Conservation (phyloP, 2,329 filamentous ascomycete genomes). For the Penicillium digitatum region DNA sequence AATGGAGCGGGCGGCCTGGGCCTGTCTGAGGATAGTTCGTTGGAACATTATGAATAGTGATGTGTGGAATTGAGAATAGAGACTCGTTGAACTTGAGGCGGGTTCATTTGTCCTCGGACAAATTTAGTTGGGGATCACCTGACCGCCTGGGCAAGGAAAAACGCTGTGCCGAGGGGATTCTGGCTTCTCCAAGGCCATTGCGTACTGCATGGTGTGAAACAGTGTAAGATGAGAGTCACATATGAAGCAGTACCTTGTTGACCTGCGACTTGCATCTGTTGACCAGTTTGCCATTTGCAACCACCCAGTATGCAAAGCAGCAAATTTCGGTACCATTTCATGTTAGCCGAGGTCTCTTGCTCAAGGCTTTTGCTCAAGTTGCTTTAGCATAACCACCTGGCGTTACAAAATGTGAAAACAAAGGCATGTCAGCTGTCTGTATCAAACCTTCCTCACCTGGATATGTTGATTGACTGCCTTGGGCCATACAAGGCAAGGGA, state of each 20-base stretch:
- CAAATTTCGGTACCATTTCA: background rate
- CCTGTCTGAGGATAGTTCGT: constrained; percentile 42
- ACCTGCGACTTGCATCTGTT: background rate
- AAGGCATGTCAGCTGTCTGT: background rate
- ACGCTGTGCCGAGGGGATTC: constrained; percentile 4
- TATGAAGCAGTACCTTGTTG: background rate
- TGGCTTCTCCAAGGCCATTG: background rate
- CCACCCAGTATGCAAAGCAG: too few species aligned
- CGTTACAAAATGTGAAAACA: background rate
- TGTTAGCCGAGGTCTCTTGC: background rate
- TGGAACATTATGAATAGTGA: constrained; percentile 39
- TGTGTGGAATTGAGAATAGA: constrained; percentile 9
- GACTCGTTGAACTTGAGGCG: background rate
- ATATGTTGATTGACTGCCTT: too few species aligned
- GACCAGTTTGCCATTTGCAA: background rate
- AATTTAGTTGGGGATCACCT: constrained; percentile 9
- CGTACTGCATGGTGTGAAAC: background rate
- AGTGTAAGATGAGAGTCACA: background rate
- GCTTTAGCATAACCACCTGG: background rate
- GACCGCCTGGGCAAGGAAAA: constrained; percentile 7
- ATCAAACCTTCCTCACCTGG: background rate
- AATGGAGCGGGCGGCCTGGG: constrained; percentile 36
- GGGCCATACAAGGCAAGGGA: background rate
- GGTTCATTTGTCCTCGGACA: constrained; percentile 2
- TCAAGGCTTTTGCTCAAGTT: background rate